A percentile compares a stretch with the other conserved stretches of the same genome.
Evolutionary conservation across 495 filamentous ascomycete species (phyloP).

Genomic region (Podospora didyma): DNA sequence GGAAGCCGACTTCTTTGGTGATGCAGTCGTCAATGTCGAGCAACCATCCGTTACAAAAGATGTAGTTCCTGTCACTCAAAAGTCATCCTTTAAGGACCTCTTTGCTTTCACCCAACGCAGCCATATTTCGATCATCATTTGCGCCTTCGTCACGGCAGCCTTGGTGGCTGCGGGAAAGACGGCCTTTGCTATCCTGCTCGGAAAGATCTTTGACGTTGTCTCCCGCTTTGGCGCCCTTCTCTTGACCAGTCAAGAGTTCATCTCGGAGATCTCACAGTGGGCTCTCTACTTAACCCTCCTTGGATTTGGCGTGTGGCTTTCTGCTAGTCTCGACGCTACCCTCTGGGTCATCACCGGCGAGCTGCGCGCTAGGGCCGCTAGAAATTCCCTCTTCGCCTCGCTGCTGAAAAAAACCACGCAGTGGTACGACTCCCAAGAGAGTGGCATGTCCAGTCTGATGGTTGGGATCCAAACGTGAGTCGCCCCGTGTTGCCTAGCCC

Average conservation of each 20-base stretch:
- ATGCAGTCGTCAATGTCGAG: constrained; percentile 4
- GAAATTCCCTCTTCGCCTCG: constrained; percentile 60
- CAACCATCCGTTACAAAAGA: background rate
- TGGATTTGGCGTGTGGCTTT: constrained; percentile 59
- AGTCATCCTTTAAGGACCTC: constrained; percentile 42
- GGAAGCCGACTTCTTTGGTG: background rate
- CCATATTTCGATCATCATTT: constrained; percentile 52
- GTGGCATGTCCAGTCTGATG: constrained; percentile 70
- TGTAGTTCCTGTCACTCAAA: constrained; percentile 2
- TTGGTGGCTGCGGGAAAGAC: constrained; percentile 61
- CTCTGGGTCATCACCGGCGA: constrained; percentile 76
- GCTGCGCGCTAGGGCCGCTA: constrained; percentile 64
- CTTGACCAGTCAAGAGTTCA: constrained; percentile 45
- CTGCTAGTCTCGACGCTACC: constrained; percentile 60
- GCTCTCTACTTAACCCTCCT: constrained; percentile 56
- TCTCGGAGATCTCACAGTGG: constrained; percentile 52
- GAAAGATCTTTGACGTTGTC: constrained; percentile 70
- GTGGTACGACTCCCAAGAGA: constrained; percentile 75
- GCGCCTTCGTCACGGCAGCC: constrained; percentile 51
- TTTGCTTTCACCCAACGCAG: constrained; percentile 66
- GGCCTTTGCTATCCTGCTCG: constrained; percentile 65
- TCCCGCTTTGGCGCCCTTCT: constrained; percentile 58
- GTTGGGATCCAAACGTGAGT: constrained; percentile 70
- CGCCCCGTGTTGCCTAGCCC: background rate
- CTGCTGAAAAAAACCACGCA: constrained; percentile 67